Base-by-base conservation (phyloP, 2,329 filamentous ascomycete genomes). In the Leptodontidium sp. region DNA sequence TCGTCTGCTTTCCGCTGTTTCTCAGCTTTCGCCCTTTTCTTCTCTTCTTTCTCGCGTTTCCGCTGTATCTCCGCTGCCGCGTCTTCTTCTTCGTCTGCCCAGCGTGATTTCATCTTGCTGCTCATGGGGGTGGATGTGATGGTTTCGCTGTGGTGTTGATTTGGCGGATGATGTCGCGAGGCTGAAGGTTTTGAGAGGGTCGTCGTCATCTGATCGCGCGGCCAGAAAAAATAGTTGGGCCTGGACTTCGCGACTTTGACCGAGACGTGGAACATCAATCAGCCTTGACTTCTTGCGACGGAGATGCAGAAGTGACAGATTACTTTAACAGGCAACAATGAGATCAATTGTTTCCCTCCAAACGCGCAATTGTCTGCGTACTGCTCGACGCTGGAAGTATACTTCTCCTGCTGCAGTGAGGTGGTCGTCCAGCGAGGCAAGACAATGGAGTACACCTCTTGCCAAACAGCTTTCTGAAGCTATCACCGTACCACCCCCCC, bases 361-460 rank as follows among this genome's bases (percentile, higher is more conserved):
- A 45, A 68, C 72, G 29, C 72, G 75, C 24, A 72, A 55, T 47
- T 55, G 24, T 24, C 9, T 67, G 35, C 57, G 65, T 35, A 26
- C 64, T 72, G 74, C 69, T 45, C 65, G 74, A 55, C 72, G 67
- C n/a, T 70, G 68, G 52, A 75, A 61, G 64, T 71, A 65, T 69
- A 53, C 69, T 61, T 61, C 70, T 64, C 70, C 63, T 49, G 50
- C 68, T 32, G 58, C 64, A 35, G 57, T 73, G 68, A 76, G 77
- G 64, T 76, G 76, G 74, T 77, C 77, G 15, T 77, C 75, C 2
- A 72, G 76, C 11, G 72, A 76, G 50, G 67, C 71, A 52, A 73
- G 74, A 67, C 70, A 92, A 83, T 98, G 94, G 94, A 97, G 94
- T 2, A 99, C 95, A 2, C 94, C 95, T 15, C 82, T 99, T 70